Evolutionary conservation across 2,329 filamentous ascomycete genomes (phyloP).

Genomic region (Cladosporium phlei): DNA sequence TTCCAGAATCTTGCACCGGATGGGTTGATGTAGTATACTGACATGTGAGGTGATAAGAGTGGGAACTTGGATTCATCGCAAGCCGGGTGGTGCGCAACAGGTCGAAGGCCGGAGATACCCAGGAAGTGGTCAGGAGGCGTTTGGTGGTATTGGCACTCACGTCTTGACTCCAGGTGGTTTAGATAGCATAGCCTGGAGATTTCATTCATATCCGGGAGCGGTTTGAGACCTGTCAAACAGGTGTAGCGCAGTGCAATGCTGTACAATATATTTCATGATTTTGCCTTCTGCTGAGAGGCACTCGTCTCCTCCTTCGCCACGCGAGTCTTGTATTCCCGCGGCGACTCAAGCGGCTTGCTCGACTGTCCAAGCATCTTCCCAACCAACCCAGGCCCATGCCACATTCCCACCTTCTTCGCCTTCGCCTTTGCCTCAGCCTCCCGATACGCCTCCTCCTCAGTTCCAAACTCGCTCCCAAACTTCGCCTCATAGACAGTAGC

Average conservation of each 20-base stretch:
- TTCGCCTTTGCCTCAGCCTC: constrained; percentile 52
- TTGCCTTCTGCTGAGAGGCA: not conserved
- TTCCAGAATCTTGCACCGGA: constrained; percentile 31
- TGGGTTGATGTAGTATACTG: constrained; percentile 26
- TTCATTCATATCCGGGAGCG: too few species aligned
- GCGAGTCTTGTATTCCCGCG: constrained; percentile 76
- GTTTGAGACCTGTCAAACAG: too few species aligned
- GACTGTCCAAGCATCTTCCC: constrained; percentile 46
- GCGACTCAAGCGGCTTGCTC: constrained; percentile 65
- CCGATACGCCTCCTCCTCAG: constrained; percentile 57
- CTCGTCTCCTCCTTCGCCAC: constrained; percentile 35
- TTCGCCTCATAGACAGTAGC: constrained; percentile 95
- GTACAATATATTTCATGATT: not conserved
- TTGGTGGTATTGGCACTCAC: too few species aligned
- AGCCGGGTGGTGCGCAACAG: too few species aligned
- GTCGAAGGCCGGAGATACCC: not conserved
- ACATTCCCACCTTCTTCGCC: constrained; percentile 53
- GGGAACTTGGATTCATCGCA: not conserved
- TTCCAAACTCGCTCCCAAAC: constrained; percentile 80
- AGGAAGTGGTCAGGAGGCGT: too few species aligned
- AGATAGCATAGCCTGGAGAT: too few species aligned
- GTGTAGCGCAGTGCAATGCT: not conserved
- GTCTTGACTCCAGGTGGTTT: too few species aligned
- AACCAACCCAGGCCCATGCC: constrained; percentile 48
- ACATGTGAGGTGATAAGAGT: not conserved